Evolutionary conservation across 441 rosid species (phyloP).

Genomic region (Populus tomentosa): DNA sequence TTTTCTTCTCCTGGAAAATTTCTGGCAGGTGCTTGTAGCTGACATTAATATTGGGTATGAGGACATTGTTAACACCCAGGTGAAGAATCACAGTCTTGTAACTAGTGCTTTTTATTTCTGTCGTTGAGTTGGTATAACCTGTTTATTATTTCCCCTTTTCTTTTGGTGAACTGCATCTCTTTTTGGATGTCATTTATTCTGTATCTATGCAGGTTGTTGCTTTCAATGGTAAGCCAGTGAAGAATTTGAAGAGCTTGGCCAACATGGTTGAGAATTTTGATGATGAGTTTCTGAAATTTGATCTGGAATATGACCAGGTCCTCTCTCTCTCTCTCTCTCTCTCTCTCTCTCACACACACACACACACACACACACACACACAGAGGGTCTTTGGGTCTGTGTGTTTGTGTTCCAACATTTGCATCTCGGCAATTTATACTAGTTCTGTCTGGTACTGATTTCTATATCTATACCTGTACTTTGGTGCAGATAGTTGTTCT

Average conservation of each 20-base stretch:
- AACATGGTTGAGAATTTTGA: constrained; percentile 77
- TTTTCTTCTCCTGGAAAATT: constrained; percentile 9
- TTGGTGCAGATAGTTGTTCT: constrained; percentile 30
- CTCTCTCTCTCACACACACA: background rate
- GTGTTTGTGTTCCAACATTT: background rate
- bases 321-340: constrained; percentile 13
- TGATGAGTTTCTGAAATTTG: constrained; percentile 75
- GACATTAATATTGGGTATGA: constrained; percentile 92
- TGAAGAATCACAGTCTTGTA: constrained; percentile 12
- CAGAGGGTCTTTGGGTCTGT: background rate
- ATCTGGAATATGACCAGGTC: constrained; percentile 84
- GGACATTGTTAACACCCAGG: constrained; percentile 91
- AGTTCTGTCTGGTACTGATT: background rate
- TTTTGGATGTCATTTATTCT: background rate
- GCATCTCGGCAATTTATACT: background rate
- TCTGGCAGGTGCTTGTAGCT: constrained; percentile 78
- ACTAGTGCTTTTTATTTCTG: background rate
- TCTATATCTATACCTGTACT: background rate
- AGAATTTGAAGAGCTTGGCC: constrained; percentile 76
- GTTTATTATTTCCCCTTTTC: background rate
- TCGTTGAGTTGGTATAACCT: background rate
- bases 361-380: background rate
- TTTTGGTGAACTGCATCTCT: background rate
- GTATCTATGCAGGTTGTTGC: constrained; percentile 54
- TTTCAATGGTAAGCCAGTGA: constrained; percentile 81